Percentiles rank a stretch among this genome's conserved stretches.
Conservation (phyloP, 495 filamentous ascomycete species). For the Podospora comata region DNA sequence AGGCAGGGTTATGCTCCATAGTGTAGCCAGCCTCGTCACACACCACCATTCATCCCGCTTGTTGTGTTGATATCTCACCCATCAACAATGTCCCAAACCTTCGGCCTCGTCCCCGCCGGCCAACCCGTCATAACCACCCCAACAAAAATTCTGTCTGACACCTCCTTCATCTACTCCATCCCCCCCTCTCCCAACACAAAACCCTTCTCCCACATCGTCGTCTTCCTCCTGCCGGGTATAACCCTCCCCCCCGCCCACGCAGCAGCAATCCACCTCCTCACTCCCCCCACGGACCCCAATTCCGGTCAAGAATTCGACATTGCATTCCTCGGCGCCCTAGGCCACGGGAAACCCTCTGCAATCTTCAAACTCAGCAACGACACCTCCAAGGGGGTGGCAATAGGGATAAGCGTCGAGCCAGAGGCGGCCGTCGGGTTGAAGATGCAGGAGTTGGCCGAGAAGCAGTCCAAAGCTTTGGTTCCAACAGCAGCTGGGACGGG, state of each 20-base stretch:
- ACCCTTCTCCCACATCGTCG: conserved; percentile 72
- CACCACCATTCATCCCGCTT: background rate
- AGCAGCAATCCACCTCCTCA: conserved; percentile 82
- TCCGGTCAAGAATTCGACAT: conserved; percentile 56
- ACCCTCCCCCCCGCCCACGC: conserved; percentile 70
- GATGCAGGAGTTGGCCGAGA: conserved; percentile 49
- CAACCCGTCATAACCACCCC: conserved; percentile 45
- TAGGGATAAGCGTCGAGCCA: conserved; percentile 84
- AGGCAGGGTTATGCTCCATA: background rate
- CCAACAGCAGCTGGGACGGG: no score
- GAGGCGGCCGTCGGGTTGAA: conserved; percentile 65
- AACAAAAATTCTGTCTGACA: conserved; percentile 37
- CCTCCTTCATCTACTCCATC: conserved; percentile 46
- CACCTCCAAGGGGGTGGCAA: conserved; percentile 47
- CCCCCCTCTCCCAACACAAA: conserved; percentile 28
- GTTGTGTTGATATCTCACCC: background rate
- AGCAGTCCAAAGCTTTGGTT: no score
- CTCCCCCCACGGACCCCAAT: conserved; percentile 25
- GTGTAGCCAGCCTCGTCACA: background rate
- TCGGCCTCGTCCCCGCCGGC: conserved; percentile 52
- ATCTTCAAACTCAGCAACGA: conserved; percentile 66
- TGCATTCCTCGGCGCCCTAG: conserved; percentile 74
- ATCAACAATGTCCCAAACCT: conserved; percentile 35
- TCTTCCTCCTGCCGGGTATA: conserved; percentile 84
- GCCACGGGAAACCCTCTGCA: conserved; percentile 80